Evolutionary conservation across 2,329 filamentous ascomycete genomes (phyloP).

Genomic region (Rosellinia necatrix): DNA sequence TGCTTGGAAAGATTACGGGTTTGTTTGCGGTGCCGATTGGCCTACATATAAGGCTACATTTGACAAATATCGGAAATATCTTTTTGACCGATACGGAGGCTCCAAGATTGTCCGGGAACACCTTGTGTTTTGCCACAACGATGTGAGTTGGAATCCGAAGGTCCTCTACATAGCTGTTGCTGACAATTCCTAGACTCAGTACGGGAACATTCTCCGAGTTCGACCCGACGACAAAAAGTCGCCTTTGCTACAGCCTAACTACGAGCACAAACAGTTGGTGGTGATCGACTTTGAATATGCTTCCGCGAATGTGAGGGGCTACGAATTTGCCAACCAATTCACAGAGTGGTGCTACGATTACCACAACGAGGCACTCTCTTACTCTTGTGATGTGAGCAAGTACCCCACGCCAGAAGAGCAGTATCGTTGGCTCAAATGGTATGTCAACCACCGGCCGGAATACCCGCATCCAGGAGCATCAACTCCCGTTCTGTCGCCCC

Average conservation of each 20-base stretch:
- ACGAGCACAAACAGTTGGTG: constrained; percentile 92
- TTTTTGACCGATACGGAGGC: constrained; percentile 74
- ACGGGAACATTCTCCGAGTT: constrained; percentile 90
- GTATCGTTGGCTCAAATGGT: constrained; percentile 80
- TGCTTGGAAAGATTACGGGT: constrained; percentile 71
- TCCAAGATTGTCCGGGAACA: constrained; percentile 68
- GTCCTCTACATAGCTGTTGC: not conserved
- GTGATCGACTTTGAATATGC: constrained; percentile 99
- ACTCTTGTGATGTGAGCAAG: constrained; percentile 67
- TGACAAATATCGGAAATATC: constrained; percentile 74
- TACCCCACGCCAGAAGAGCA: constrained; percentile 87
- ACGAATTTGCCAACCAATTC: constrained; percentile 98
- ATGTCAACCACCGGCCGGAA: constrained; percentile 79
- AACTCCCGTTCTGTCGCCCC: constrained; percentile 54
- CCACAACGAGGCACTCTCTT: constrained; percentile 70
- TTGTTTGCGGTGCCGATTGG: constrained; percentile 87
- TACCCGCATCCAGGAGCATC: constrained; percentile 58
- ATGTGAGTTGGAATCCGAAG: constrained; percentile 62
- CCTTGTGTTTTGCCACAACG: constrained; percentile 95
- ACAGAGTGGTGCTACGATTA: constrained; percentile 99
- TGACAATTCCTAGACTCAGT: constrained; percentile 75
- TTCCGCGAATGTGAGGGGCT: constrained; percentile 80
- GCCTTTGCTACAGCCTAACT: constrained; percentile 83
- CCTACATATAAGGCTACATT: constrained; percentile 73
- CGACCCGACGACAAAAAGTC: constrained; percentile 73